A percentile compares a stretch with the other conserved stretches of the same genome.
These are phyloP conservation scores for Laetiporus sulphureus DNA, from an alignment of 1,284 basidiomycete genomes.

Conservation along the genomic window DNA sequence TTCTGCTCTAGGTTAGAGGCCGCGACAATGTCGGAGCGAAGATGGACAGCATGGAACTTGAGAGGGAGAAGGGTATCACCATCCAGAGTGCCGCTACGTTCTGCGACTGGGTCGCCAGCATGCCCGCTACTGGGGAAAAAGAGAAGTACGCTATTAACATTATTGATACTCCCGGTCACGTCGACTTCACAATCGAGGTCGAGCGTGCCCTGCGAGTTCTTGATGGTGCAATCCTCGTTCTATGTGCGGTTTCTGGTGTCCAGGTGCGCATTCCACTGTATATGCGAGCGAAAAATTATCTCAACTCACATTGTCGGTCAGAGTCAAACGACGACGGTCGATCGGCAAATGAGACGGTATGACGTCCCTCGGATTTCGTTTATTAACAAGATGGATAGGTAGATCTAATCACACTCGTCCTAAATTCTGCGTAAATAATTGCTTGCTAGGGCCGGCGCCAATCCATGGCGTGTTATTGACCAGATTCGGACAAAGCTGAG, in stretches of 20 bases:
- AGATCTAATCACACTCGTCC: not conserved
- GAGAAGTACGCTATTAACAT: conserved; percentile 95
- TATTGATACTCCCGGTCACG: conserved; percentile 99
- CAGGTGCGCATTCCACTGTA: conserved; percentile 66
- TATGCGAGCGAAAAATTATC: too few relatives aligned
- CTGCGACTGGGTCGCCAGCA: conserved; percentile 87
- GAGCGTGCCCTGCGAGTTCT: conserved; percentile 95
- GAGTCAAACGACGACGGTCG: conserved; percentile 99
- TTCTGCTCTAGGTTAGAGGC: conserved; percentile 64
- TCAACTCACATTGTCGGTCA: too few relatives aligned
- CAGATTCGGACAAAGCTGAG: conserved; percentile 92
- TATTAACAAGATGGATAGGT: conserved; percentile 99
- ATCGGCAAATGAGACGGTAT: conserved; percentile 97
- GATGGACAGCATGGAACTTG: conserved; percentile 99
- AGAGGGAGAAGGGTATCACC: conserved; percentile 98
- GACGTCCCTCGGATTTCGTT: conserved; percentile 94
- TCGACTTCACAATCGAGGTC: conserved; percentile 99
- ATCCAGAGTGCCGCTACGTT: conserved; percentile 99
- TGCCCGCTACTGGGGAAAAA: conserved; percentile 57
- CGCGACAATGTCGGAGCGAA: conserved; percentile 96
- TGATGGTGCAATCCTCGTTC: conserved; percentile 93
- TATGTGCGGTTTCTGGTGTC: conserved; percentile 96
- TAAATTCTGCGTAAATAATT: too few relatives aligned
- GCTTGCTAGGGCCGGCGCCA: conserved; percentile 79
- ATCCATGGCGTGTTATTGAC: conserved; percentile 92